These are phyloP conservation scores for Aureobasidium sp. DNA, from an alignment of 2,329 filamentous ascomycete species.

Conservation along the genomic window DNA sequence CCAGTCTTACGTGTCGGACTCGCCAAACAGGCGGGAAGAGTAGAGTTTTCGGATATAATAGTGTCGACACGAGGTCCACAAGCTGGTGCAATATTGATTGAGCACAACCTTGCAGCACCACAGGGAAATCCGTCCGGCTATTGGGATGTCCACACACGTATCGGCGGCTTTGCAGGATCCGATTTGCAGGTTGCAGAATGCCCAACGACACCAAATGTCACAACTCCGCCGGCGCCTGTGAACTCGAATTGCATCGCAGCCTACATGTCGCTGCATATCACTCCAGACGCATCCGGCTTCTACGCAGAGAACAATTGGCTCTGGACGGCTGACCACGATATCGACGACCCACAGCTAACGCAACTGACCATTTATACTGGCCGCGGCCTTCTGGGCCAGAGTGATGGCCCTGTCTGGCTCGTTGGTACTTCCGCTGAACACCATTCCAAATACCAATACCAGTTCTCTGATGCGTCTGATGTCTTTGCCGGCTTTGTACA, in stretches of 20 bases:
- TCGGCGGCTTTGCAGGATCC: conserved; percentile 31
- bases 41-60: conserved; percentile 47
- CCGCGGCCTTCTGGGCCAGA: conserved; percentile 39
- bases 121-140: conserved; percentile 44
- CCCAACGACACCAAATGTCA: conserved; percentile 37
- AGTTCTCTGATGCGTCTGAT: conserved; percentile 43
- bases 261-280: conserved; percentile 44
- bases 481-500: conserved; percentile 55
- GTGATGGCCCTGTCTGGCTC: conserved; percentile 43
- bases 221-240: conserved; percentile 27
- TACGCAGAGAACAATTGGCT: conserved; percentile 52
- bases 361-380: conserved; percentile 39
- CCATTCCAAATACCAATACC: conserved; percentile 49
- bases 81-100: conserved; percentile 38
- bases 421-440: conserved; percentile 47
- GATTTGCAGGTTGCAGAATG: conserved; percentile 34
- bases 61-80: conserved; percentile 46
- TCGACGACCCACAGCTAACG: conserved; percentile 38
- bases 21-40: conserved; percentile 43
- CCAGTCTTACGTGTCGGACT: conserved; percentile 48
- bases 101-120: conserved; percentile 46
- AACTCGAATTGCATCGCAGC: conserved; percentile 27
- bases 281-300: conserved; percentile 34
- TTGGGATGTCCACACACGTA: conserved; percentile 30
- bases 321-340: conserved; percentile 49